Base-by-base conservation (phyloP, 108 stramenopile genomes). In the Heterococcus sp. region DNA sequence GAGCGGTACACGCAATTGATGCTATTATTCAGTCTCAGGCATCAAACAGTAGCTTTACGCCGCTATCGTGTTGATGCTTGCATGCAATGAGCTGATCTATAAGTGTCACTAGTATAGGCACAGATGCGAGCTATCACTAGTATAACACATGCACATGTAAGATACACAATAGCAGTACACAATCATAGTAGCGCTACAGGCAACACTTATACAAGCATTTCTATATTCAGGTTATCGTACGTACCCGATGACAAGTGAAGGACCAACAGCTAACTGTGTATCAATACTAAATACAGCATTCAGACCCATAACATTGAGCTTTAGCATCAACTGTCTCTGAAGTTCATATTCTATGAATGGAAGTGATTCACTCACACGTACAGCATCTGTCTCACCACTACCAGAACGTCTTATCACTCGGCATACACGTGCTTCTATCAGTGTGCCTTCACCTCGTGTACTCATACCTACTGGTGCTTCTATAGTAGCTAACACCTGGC, bases 311-410 rank as follows among this genome's bases (percentile, higher is more conserved):
- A 67, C 46, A 76, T 94, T 95, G 33, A 98, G 85, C 85, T 97
- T 96, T 65, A 96, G 89, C 93, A 96, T 95, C 31, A 98, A 87
- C 84, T 98, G 97, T 5, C 95, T 90, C 39, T 94, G 93, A 11
- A 97, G 88, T 74, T 96, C 98, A 46, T 93, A 95, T 81, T 98
- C 98, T 94, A 71, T 93, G 92, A 66, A 95, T 82, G 8, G 96
- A 94, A 88, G 94, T 93, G 63, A 73, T 85, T 98, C 98, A 2
- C 93, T 92, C 26, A 75, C 72, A n/a, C 85, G 68, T 33, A 79
- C 84, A 21, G 80, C 75, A 68, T 79, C 82, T 64, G 73, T 32
- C 71, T 83, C 82, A 35, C 74, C 66, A 35, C 75, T 31, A 32
- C 68, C 69, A 46, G 68, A 68, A 30, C 82, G 39, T 30, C 68